Base-by-base conservation (phyloP, 1,284 basidiomycete species). In the Ceraceosorus guamensis region DNA sequence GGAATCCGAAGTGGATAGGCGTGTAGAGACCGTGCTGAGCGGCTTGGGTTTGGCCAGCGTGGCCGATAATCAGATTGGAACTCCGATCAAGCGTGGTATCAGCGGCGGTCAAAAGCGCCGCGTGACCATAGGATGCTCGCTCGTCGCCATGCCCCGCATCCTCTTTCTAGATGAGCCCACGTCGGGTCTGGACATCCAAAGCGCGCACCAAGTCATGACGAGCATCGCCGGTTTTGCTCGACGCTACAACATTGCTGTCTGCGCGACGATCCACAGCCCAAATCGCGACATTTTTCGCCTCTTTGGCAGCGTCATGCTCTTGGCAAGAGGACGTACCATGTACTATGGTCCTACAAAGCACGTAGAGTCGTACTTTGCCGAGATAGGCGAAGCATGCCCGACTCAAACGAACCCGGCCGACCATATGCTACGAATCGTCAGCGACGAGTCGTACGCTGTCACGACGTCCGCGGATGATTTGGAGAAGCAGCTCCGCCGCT, bases 91-190 rank as follows among this genome's bases (percentile, higher is more conserved):
- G 46, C 71, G 78, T 30, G 79, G 79, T 13, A 73, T 79, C 57
- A 67, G 63, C 3, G 78, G 78, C 6, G 79, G 79, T 0, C 78
- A 79, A 59, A 77, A 76, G 52, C 58, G 77, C 4, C 59, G 78
- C 0, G 73, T 78, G 16, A 70, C 68, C 1, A 72, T 78, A 59
- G 78, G 75, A 7, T 71, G 66, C 53, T 65, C 67, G 3, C 60
- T 79, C 8, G 73, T 79, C 6, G 73, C 74, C 4, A 66, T 67
- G 1, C 77, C 78, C 7, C 43, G 46, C 51, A 58, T 79, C 1
- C 66, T 79, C n/a, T 75, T 79, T 56, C 68, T 79, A 16, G 79
- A 79, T 56, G 79, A 79, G 61, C 78, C 78, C 0, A 78, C 77
- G 2, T 62, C 57, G 4, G 77, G 76, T 2, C 56, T 77, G 5